Base-by-base conservation (phyloP, 805 yeast genomes). In the Candida montana region DNA sequence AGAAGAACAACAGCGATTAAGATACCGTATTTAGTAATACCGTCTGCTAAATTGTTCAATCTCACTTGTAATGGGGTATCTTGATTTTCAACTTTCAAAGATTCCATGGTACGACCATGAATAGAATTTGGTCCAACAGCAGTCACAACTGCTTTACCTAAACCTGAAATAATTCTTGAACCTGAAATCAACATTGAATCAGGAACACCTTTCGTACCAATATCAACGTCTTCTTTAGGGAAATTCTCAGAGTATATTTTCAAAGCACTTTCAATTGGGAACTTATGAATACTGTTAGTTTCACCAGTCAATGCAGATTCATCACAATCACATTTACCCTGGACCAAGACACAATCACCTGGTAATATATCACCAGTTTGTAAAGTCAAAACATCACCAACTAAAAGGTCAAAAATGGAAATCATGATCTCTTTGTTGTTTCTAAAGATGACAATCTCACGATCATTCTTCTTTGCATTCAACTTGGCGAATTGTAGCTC, bases 321-420 rank as follows among this genome's bases (percentile, higher is more conserved):
- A 59, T 93, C 99, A 60, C 91, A 83, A 52, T 87, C 91, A 46
- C 93, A 74, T 33, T 73, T 75, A 7, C 97, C 96, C 9, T 67
- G 60, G 10, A 89, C 67, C 45, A 91, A 61, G 5, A 93, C 67
- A 26, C 86, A 79, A 63, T 93, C 99, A 1, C 91, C 93, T 0
- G 98, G 95, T 2, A 91, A 68, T 41, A 93, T 79, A 55, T 93
- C 99, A 48, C 99, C 99, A 2, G 98, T 95, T 61, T 89, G 95
- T 35, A 93, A 64, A 37, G 71, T 67, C 19, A 91, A 65, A 4
- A 93, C 51, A 58, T 93, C 99, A 33, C 99, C 99, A 18, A 86
- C 97, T 27, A 83, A 53, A 37, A 95, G 63, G 45, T 86, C 86
- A 54, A 75, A 79, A 40, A 91, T 80, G 4, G 90, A 78, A 16